Evolutionary conservation across 768 basidiomycete species (phyloP).

Genomic region (Rubroboletus satanas): DNA sequence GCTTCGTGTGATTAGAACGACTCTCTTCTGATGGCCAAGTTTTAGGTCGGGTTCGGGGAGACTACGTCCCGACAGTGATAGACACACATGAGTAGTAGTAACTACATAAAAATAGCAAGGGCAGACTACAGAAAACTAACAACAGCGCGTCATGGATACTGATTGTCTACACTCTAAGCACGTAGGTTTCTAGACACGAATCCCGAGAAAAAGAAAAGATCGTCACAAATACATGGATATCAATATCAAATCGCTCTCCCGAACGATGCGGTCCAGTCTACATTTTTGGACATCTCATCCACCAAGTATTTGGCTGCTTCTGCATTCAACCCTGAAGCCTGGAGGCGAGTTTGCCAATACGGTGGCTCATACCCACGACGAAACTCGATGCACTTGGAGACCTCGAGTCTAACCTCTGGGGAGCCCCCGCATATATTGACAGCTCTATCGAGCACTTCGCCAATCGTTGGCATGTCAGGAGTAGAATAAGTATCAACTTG

Average conservation of each 20-base stretch:
- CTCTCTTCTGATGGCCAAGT: too few species aligned
- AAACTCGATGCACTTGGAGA: slow-evolving; percentile 24
- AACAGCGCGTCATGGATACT: background rate
- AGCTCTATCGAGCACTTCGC: slow-evolving; percentile 21
- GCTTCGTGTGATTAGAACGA: too few species aligned
- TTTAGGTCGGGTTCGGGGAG: too few species aligned
- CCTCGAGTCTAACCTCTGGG: slow-evolving; percentile 16
- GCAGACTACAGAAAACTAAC: background rate
- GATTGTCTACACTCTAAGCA: slow-evolving; percentile 2
- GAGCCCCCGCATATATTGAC: slow-evolving; percentile 17
- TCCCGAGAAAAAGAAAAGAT: background rate
- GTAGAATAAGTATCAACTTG: slow-evolving; percentile 1
- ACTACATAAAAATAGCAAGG: background rate
- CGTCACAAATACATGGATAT: background rate
- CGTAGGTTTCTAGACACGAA: background rate
- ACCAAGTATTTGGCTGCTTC: slow-evolving; percentile 18
- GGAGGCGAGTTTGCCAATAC: slow-evolving; percentile 26
- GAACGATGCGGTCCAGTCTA: slow-evolving; percentile 14
- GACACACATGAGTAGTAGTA: background rate
- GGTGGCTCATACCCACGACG: slow-evolving; percentile 24
- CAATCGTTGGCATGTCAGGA: slow-evolving; percentile 10
- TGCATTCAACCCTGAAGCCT: slow-evolving; percentile 17
- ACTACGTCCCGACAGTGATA: too few species aligned
- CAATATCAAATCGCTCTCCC: slow-evolving; percentile 1
- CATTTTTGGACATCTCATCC: slow-evolving; percentile 26